Evolutionary conservation across 257 asterid genomes (phyloP), one percentile per base, ranked within the genome.

Genomic region (Eustoma russellianum): DNA sequence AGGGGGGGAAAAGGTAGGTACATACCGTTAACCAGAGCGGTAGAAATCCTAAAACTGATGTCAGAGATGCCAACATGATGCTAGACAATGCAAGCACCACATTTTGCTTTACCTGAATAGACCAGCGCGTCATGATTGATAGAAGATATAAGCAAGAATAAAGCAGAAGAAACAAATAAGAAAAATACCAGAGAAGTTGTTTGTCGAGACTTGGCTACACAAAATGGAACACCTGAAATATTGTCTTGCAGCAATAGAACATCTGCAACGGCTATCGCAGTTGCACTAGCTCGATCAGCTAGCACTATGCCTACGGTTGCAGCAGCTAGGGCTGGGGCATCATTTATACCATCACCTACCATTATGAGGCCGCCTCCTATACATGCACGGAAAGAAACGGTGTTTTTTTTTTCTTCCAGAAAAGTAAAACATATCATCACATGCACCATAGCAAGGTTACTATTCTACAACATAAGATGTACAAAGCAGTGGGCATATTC

Each of bases 291-390:
- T 52, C 94, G 97, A 70, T 81, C 93, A 5, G 94, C 97, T 43
- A 92, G 85, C 64, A 92, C 99, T 46, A 88, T 77, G 53, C 99
- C 99, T 45, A 85, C 99, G 5, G 86, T 79, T 34, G 98, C 89
- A 59, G 99, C 97, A 66, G 99, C 99, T 73, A 92, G 74, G 33
- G 99, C 99, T 2, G 99, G 99, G 48, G 95, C 99, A 55, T 92
- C 99, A 61, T 92, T 92, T 66, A 92, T 92, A 46, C 99, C 99
- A 60, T 92, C 99, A 55, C 99, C 99, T 50, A 92, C 99, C 99
- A 92, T 92, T 56, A 92, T 76, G 18, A 92, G 91, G 61, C 97
- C 99, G 2, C 97, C 95, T 66, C 83, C 93, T 81, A 77, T 35
- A 17, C 43, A 38, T 38, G 12, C 0, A 38, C 12, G 43, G 43